Evolutionary conservation across 306 rosid genomes (phyloP), one percentile per base, ranked within the genome.

Genomic region (Mucuna pruriens): DNA sequence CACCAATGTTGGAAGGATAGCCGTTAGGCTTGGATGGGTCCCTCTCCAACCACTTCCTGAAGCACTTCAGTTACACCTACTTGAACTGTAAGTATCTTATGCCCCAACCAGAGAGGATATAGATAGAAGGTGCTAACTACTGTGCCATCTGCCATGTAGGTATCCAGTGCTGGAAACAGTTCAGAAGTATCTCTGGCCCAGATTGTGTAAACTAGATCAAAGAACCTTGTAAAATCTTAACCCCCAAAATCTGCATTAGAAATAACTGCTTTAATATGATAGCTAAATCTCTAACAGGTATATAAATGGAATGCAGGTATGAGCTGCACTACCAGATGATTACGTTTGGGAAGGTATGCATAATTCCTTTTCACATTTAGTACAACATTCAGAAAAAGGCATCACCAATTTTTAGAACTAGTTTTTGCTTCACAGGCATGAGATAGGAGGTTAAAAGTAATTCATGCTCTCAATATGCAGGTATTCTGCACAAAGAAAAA

Each of bases 21-120:
- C 98, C 9, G 99, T 95, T 76, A 88, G 99, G 80, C 97, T 95
- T 29, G 98, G 99, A 77, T 95, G 99, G 99, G 98, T 95, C 46
- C 99, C 99, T 51, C 93, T 95, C 82, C 96, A 87, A 79, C 98
- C 99, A 23, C 90, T 95, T 78, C 99, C 99, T 6, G 99, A 93
- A 88, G 71, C 91, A 36, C 91, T 95, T 67, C 99, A 95, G 40
- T 46, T 95, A 72, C 99, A 93, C 84, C 97, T 91, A 76, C 94
- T 95, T 65, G 94, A 95, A 86, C 36, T 88, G 99, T 93, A 89
- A 86, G 96, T 70, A 84, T 61, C 23, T 58, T 67, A 63, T 23
- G 64, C 73, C 36, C 70, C 36, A 76, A 38, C 23, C 25, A 40
- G 40, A n/a, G 52, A 70, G 60, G 23, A 84, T 55, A 71, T 25